Evolutionary conservation across 1,284 basidiomycete species (phyloP), one percentile per base, ranked within the genome.

Genomic region (Cutaneotrichosporon sp.): DNA sequence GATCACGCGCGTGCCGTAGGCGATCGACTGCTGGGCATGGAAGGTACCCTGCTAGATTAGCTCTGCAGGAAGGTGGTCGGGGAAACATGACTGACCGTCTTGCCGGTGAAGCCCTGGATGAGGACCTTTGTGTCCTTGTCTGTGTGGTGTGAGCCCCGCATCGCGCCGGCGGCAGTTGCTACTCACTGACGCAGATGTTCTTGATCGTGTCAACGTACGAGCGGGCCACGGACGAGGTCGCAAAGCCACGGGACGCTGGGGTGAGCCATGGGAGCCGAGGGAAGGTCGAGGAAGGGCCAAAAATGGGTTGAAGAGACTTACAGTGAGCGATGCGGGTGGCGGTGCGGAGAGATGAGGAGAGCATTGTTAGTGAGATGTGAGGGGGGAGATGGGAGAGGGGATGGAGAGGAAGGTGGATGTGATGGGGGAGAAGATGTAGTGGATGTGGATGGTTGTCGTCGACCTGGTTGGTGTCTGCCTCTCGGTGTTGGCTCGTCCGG

Each of bases 51-150:
- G 58, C 22, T 25, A 49, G 29, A 47, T 63, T 56, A 65, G 60
- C 33, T 56, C 16, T 36, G 18, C 34, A 20, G 31, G 42, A 11
- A 7, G 25, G 50, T 38, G n/a, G 25, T 24, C 62, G 62, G 65
- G 52, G 61, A 59, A 64, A 58, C 60, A 61, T 22, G 20, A 76
- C 89, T 72, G 69, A 92, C 94, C 65, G 95, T 99, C 88, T 97
- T 98, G 79, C 97, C 97, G 49, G 94, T 97, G 78, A 95, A 89
- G 55, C 93, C 93, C 79, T 97, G 93, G 72, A 91, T 91, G 64
- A 97, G 83, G 50, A 97, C 94, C 80, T 87, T 93, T 69, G 95
- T 97, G 81, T 99, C 92, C 80, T 94, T 93, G 82, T 92, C 77
- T 77, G 72, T 13, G 36, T 22, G 47, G 45, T 24, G 54, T 56